These are phyloP conservation scores for Byssoonygena ceratinophila DNA, from an alignment of 2,329 filamentous ascomycete species.

Conservation along the genomic window DNA sequence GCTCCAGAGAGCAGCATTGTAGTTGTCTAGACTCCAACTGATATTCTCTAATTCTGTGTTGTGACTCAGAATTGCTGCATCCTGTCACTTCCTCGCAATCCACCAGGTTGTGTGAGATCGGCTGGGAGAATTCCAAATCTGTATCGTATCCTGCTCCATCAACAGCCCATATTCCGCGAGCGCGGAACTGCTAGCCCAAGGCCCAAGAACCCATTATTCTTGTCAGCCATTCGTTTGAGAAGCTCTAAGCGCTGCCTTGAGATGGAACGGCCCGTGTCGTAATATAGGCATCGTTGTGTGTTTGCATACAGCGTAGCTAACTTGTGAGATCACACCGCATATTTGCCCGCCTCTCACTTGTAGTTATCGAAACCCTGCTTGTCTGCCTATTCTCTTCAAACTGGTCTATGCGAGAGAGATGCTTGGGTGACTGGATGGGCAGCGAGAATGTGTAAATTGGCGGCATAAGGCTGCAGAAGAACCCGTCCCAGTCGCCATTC, in stretches of 20 bases:
- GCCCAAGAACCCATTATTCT: background rate
- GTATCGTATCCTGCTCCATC: too few species aligned
- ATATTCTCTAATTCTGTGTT: too few species aligned
- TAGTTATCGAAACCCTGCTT: too few species aligned
- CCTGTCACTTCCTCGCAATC: too few species aligned
- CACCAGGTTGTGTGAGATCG: too few species aligned
- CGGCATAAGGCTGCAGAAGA: background rate
- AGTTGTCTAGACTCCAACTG: too few species aligned
- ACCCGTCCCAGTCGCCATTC: conserved; percentile 1
- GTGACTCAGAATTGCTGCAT: too few species aligned
- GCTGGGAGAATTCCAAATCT: too few species aligned
- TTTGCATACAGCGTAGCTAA: background rate
- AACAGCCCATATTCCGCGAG: too few species aligned
- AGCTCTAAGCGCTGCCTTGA: background rate
- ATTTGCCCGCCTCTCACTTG: background rate
- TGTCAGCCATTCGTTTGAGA: background rate
- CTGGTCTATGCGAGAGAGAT: background rate
- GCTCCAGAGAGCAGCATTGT: too few species aligned
- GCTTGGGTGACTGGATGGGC: background rate
- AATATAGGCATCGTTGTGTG: background rate
- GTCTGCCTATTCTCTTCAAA: background rate
- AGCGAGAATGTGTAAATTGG: background rate
- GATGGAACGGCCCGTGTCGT: background rate
- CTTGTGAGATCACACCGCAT: background rate
- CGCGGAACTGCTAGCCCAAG: too few species aligned